Evolutionary conservation across 139 green algal species (phyloP), one percentile per base, ranked within the genome.

Genomic region (Volvox reticuliferus): DNA sequence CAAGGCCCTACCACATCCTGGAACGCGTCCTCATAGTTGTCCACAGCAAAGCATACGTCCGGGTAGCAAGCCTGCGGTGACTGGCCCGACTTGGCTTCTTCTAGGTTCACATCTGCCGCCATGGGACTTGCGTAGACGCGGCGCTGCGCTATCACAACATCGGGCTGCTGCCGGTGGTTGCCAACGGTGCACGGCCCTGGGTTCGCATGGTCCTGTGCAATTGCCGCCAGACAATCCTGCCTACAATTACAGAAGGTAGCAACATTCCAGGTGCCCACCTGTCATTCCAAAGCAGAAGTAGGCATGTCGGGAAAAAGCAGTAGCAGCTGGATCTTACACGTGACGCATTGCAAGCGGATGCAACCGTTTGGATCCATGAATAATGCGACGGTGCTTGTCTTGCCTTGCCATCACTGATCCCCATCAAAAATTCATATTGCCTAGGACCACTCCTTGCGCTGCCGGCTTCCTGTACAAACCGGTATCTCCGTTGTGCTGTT

Each of bases 31-130:
- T 96, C 95, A 86, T 95, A 98, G 85, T 95, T 83, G 77, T 98
- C 97, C 28, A 98, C 93, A 17, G 95, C 95, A 78, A 98, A 98
- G 88, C 93, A 96, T 65, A 98, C 95, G 89, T 98, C 92, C 0
- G 96, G 96, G 89, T 97, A 98, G 35, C 91, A 92, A 1, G 88
- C 9, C 20, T 32, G 62, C n/a, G 95, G 92, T 12, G 84, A 68
- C n/a, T 24, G 32, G 22, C 82, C 78, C 62, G 75, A 73, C 61
- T 92, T 91, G 62, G 79, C 92, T 44, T 89, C 88, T 55, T 97
- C 95, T 73, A 97, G 89, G 89, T 97, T 97, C 50, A 97, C 91
- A 21, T 88, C 75, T n/a, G 93, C 92, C 0, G 87, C 69, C 22
- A 90, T 96, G n/a, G 95, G 92, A 0, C 90, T 96, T 1, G 93